phyloP scores from a whole-genome alignment of 805 yeast species.

The Maudiozyma serrabonitensis region DNA sequence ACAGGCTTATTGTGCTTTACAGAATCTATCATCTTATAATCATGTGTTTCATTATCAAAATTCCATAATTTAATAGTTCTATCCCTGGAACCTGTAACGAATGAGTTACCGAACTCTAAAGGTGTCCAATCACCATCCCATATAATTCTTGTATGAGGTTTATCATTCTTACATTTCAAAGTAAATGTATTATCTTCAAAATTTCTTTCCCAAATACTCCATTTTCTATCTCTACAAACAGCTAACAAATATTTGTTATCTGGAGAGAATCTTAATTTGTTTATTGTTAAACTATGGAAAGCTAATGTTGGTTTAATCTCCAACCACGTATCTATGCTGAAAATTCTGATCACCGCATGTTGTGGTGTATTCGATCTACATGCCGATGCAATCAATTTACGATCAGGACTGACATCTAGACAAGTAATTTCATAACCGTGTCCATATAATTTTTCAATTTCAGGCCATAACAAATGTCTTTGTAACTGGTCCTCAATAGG shows the following conservation, averaged over 20 bases:
- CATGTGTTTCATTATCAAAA: constrained; percentile 30
- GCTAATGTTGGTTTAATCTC: constrained; percentile 48
- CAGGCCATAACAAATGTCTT: constrained; percentile 90
- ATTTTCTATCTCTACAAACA: constrained; percentile 84
- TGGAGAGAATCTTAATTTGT: constrained; percentile 68
- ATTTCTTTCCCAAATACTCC: constrained; percentile 58
- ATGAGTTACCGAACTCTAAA: constrained; percentile 34
- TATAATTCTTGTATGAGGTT: constrained; percentile 83
- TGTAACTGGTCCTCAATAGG: constrained; percentile 90
- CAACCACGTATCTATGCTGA: constrained; percentile 51
- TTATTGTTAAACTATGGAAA: constrained; percentile 78
- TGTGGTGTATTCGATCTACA: constrained; percentile 76
- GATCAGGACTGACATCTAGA: constrained; percentile 59
- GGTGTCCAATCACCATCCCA: constrained; percentile 95
- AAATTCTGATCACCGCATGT: constrained; percentile 80
- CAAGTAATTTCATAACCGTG: constrained; percentile 93
- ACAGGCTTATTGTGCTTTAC: constrained; percentile 47
- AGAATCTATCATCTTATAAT: constrained; percentile 31
- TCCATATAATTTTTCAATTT: constrained; percentile 87
- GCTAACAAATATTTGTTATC: constrained; percentile 55
- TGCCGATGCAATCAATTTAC: constrained; percentile 69
- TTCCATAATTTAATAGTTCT: constrained; percentile 69
- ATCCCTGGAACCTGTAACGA: constrained; percentile 84
- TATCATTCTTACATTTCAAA: constrained; percentile 37
- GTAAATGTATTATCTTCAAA: constrained; percentile 32